These are phyloP conservation scores for Colletotrichum tamarilloi DNA, from an alignment of 2,329 filamentous ascomycete genomes.

Conservation along the genomic window DNA sequence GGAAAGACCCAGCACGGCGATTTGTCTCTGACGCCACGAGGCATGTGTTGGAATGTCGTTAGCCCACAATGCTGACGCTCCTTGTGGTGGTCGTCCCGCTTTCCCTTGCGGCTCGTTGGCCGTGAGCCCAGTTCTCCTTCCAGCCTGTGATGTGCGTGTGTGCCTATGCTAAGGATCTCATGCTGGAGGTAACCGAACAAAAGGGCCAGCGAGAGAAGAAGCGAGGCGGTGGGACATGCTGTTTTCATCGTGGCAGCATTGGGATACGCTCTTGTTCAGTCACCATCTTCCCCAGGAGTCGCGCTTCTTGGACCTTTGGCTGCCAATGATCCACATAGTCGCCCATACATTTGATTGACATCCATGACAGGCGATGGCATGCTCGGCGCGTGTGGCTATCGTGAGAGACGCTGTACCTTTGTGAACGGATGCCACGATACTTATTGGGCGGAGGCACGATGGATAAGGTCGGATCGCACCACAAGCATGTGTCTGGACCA, in stretches of 20 bases:
- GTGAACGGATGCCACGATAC: neutral
- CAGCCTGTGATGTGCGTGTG: neutral
- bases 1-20: conserved; percentile 5
- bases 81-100: conserved; percentile 1
- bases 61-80: neutral
- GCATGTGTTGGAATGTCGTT: conserved; percentile 5
- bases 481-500: neutral
- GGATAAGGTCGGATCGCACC: conserved; percentile 18
- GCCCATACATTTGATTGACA: neutral
- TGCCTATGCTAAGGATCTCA: neutral
- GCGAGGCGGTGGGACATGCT: neutral
- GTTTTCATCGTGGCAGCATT: neutral
- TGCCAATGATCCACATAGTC: neutral
- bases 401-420: neutral
- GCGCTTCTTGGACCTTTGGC: neutral
- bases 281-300: neutral
- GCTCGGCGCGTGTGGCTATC: neutral
- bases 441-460: conserved; percentile 8
- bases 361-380: neutral
- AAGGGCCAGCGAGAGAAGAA: conserved; percentile 13
- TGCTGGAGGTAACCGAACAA: neutral
- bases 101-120: neutral
- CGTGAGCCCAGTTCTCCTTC: neutral
- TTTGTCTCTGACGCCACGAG: conserved; percentile 13
- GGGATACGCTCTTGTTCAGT: neutral